phyloP scores from a whole-genome alignment of 2,329 filamentous ascomycete genomes.

The Stagonosporopsis chrysanthemi region DNA sequence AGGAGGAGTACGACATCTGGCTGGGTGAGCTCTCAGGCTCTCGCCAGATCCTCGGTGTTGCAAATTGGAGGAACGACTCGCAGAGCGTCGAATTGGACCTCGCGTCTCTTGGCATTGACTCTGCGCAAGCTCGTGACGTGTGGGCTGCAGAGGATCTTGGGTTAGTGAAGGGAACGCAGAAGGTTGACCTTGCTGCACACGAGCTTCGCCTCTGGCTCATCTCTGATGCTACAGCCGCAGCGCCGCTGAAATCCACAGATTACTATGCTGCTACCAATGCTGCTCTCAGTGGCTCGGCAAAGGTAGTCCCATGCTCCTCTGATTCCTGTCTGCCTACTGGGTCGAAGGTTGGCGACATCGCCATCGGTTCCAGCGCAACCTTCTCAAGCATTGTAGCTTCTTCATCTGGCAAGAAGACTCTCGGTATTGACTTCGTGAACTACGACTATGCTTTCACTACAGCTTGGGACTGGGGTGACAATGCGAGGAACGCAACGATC shows the following conservation, averaged over 20 bases:
- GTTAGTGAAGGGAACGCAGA: conserved; percentile 23
- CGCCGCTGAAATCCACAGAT: conserved; percentile 21
- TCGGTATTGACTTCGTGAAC: conserved; percentile 52
- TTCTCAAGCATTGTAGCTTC: conserved; percentile 38
- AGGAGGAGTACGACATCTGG: conserved; percentile 51
- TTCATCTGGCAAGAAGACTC: conserved; percentile 38
- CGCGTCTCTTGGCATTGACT: conserved; percentile 39
- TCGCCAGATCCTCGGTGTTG: conserved; percentile 46
- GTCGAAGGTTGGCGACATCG: conserved; percentile 46
- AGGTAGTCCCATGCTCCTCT: conserved; percentile 30
- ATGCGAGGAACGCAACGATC: conserved; percentile 49
- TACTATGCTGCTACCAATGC: conserved; percentile 47
- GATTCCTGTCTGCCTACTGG: conserved; percentile 40
- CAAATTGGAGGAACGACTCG: conserved; percentile 49
- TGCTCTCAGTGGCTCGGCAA: conserved; percentile 41
- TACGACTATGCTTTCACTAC: conserved; percentile 51
- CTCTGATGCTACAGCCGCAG: conserved; percentile 37
- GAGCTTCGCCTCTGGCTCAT: conserved; percentile 46
- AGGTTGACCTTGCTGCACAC: conserved; percentile 31
- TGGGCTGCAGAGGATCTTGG: conserved; percentile 43
- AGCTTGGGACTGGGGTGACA: conserved; percentile 43
- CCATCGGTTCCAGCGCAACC: conserved; percentile 32
- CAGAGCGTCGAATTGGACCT: conserved; percentile 45
- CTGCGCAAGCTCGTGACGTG: conserved; percentile 48
- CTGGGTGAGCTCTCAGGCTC: conserved; percentile 47